phyloP scores from a whole-genome alignment of 2,329 filamentous ascomycete species.

The Bipolaris zeicola region DNA sequence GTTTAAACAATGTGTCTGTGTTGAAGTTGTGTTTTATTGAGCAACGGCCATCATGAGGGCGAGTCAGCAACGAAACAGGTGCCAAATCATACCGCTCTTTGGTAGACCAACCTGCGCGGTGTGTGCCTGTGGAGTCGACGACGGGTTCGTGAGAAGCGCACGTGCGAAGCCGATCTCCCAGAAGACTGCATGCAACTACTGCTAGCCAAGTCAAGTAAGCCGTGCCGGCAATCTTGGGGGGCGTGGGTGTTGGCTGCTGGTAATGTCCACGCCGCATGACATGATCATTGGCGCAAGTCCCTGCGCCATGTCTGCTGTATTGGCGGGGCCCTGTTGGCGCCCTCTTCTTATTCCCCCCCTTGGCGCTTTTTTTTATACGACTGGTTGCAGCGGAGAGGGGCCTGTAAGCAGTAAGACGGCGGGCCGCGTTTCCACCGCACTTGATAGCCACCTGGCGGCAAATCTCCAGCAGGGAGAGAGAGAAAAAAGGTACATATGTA shows the following conservation, averaged over 20 bases:
- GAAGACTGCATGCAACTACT: conserved; percentile 1
- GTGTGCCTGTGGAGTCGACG: conserved; percentile 6
- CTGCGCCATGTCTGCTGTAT: conserved; percentile 17
- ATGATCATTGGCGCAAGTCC: conserved; percentile 32
- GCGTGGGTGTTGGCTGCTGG: conserved; percentile 20
- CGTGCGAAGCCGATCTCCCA: conserved; percentile 8
- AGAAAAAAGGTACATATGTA: too few relatives aligned
- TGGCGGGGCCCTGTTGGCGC: background rate
- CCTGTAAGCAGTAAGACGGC: conserved; percentile 12
- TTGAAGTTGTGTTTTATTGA: background rate
- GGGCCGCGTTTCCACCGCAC: conserved; percentile 8
- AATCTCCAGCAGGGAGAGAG: too few relatives aligned
- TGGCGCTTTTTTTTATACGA: background rate
- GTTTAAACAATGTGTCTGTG: background rate
- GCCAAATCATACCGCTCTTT: conserved; percentile 14
- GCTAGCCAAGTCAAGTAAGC: conserved; percentile 11
- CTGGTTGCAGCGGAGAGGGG: background rate
- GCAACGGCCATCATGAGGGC: conserved; percentile 1
- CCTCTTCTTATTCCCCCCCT: background rate
- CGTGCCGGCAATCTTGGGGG: conserved; percentile 9
- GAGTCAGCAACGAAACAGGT: conserved; percentile 1
- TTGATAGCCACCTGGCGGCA: background rate
- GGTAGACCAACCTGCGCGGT: background rate
- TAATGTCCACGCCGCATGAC: conserved; percentile 27
- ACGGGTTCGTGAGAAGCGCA: conserved; percentile 10